Evolutionary conservation across 2,329 filamentous ascomycete genomes (phyloP).

Genomic region (Plenodomus lindquistii): DNA sequence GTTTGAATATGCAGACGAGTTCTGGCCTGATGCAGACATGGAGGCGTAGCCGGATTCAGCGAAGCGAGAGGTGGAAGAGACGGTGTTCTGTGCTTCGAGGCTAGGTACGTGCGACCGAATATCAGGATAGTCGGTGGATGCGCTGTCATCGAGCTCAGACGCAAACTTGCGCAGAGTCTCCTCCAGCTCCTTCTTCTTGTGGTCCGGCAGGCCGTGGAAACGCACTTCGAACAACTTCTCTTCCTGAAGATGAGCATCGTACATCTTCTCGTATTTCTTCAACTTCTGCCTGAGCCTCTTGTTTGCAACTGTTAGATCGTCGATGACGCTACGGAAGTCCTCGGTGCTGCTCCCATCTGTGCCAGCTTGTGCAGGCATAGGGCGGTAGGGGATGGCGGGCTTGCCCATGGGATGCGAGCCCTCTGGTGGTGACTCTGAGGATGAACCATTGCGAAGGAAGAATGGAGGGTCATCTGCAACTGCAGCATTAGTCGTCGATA

Average conservation of each 20-base stretch:
- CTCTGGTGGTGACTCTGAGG: slow-evolving; percentile 48
- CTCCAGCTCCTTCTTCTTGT: slow-evolving; percentile 78
- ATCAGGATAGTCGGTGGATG: slow-evolving; percentile 22
- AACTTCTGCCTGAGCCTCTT: slow-evolving; percentile 75
- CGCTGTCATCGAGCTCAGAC: slow-evolving; percentile 58
- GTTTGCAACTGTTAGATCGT: slow-evolving; percentile 84
- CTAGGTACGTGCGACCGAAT: slow-evolving; percentile 46
- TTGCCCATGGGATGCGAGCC: slow-evolving; percentile 9
- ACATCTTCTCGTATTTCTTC: slow-evolving; percentile 69
- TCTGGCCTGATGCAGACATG: slow-evolving; percentile 54
- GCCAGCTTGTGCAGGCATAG: slow-evolving; percentile 45
- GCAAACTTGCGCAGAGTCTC: slow-evolving; percentile 73
- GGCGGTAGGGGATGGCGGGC: slow-evolving; percentile 30
- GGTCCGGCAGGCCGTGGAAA: slow-evolving; percentile 71
- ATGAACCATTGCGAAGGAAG: slow-evolving; percentile 52
- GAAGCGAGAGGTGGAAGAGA: slow-evolving; percentile 59
- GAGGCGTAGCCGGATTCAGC: slow-evolving; percentile 67
- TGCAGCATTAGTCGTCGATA: slow-evolving; percentile 2
- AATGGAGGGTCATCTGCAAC: slow-evolving; percentile 49
- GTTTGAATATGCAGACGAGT: slow-evolving; percentile 45
- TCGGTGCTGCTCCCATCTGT: slow-evolving; percentile 65
- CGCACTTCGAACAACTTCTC: slow-evolving; percentile 85
- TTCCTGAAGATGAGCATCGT: slow-evolving; percentile 67
- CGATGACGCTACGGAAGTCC: slow-evolving; percentile 81
- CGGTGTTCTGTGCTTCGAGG: slow-evolving; percentile 60